These are phyloP conservation scores for Beta corolliflora DNA, from an alignment of 179 eudicot species.

Conservation along the genomic window DNA sequence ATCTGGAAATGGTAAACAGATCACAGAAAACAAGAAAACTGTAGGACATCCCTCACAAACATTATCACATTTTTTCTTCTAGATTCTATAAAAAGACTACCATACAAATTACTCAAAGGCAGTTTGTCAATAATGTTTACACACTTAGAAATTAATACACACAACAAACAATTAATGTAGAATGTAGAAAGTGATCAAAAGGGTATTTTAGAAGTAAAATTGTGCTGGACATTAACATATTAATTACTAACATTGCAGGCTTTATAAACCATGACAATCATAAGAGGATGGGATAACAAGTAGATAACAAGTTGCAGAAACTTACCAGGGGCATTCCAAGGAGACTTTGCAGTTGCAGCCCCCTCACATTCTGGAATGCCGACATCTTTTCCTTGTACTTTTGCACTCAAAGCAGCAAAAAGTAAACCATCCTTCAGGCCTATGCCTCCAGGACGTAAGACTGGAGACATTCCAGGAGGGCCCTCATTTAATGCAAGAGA, in stretches of 20 bases:
- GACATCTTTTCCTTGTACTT: constrained; percentile 84
- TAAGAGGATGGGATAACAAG: background rate
- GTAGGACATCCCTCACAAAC: background rate
- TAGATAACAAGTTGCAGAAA: constrained; percentile 12
- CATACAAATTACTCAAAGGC: background rate
- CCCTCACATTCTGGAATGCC: constrained; percentile 99
- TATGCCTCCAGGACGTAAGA: constrained; percentile 90
- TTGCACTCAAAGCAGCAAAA: constrained; percentile 88
- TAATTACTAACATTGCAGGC: background rate
- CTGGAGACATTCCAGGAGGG: constrained; percentile 88
- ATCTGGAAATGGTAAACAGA: background rate
- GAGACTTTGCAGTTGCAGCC: constrained; percentile 97
- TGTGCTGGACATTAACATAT: background rate
- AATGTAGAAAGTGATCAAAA: background rate
- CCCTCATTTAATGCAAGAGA: constrained; percentile 86
- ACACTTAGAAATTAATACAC: background rate
- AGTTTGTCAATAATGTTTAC: background rate
- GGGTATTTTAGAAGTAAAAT: no score
- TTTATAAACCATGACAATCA: background rate
- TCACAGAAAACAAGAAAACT: background rate
- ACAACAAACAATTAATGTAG: background rate
- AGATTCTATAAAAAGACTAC: background rate
- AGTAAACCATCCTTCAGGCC: constrained; percentile 86
- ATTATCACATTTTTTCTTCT: background rate
- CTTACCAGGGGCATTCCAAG: constrained; percentile 99